These are phyloP conservation scores for Pseudogymnoascus sp. DNA, from an alignment of 2,329 filamentous ascomycete species.

Conservation along the genomic window DNA sequence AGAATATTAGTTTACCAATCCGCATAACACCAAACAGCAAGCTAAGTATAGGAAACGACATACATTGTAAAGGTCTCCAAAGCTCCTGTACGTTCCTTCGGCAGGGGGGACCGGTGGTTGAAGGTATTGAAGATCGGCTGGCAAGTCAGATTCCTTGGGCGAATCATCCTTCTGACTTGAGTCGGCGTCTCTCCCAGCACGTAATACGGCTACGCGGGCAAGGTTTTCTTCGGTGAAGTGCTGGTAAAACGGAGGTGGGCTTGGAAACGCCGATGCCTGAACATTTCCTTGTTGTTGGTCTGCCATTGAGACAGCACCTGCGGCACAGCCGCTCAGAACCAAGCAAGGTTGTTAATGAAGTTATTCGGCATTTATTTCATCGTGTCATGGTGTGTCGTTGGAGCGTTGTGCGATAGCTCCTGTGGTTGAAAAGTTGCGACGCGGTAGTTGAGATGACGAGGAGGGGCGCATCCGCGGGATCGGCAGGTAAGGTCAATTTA, in stretches of 20 bases:
- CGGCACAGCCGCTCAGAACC: conserved; percentile 5
- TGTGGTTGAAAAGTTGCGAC: background rate
- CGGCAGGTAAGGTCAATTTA: conserved; percentile 3
- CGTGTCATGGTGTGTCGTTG: background rate
- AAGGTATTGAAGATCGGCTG: conserved; percentile 59
- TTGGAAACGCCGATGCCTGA: conserved; percentile 61
- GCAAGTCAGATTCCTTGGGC: background rate
- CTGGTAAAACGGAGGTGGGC: conserved; percentile 83
- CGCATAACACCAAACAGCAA: background rate
- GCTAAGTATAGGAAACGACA: conserved; percentile 15
- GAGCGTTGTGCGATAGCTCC: background rate
- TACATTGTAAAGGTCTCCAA: conserved; percentile 59
- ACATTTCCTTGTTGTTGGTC: conserved; percentile 39
- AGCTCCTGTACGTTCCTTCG: conserved; percentile 63
- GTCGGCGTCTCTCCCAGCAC: conserved; percentile 21
- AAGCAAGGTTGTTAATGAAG: background rate
- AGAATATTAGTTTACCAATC: conserved; percentile 8
- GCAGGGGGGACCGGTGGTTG: conserved; percentile 71
- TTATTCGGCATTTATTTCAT: background rate
- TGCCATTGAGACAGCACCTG: conserved; percentile 42
- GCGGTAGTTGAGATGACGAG: background rate
- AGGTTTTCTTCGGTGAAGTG: conserved; percentile 74
- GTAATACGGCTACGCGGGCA: conserved; percentile 45
- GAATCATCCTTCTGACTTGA: background rate
- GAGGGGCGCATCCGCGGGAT: background rate